A percentile compares a stretch with the other conserved stretches of the same genome.
Evolutionary conservation across 179 eudicot genomes (phyloP).

Genomic region (Corrigiola litoralis): DNA sequence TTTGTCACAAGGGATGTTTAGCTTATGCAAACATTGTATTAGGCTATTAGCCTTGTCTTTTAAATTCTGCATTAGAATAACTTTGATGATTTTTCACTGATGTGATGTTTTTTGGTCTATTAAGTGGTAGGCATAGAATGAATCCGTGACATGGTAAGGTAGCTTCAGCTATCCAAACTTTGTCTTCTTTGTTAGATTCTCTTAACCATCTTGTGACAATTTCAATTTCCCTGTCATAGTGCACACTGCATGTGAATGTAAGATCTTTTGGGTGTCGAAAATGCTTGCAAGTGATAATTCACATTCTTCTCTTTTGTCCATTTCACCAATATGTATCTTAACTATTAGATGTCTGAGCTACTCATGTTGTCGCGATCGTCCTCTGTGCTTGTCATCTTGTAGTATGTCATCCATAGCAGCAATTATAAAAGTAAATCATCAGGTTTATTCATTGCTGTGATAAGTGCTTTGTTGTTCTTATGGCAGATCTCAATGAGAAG

Average conservation of each 20-base stretch:
- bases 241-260: too few species aligned
- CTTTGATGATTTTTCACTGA: too few species aligned
- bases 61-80: too few species aligned
- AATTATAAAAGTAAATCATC: not conserved
- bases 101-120: not conserved
- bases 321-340: too few species aligned
- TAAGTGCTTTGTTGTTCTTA: not conserved
- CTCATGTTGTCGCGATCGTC: not conserved
- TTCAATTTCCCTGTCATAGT: too few species aligned
- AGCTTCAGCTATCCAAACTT: not conserved
- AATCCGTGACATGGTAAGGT: not conserved
- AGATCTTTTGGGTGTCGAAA: too few species aligned
- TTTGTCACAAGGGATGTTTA: too few species aligned
- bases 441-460: not conserved
- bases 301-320: too few species aligned
- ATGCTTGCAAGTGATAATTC: too few species aligned
- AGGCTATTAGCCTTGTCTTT: too few species aligned
- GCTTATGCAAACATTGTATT: too few species aligned
- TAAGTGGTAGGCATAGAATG: not conserved
- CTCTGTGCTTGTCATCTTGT: not conserved
- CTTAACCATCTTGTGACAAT: not conserved
- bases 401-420: not conserved
- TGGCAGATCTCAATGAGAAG: conserved; percentile 71
- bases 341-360: not conserved
- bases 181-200: not conserved